phyloP scores from a whole-genome alignment of 495 filamentous ascomycete genomes.

The Hypoxylon fuscum region DNA sequence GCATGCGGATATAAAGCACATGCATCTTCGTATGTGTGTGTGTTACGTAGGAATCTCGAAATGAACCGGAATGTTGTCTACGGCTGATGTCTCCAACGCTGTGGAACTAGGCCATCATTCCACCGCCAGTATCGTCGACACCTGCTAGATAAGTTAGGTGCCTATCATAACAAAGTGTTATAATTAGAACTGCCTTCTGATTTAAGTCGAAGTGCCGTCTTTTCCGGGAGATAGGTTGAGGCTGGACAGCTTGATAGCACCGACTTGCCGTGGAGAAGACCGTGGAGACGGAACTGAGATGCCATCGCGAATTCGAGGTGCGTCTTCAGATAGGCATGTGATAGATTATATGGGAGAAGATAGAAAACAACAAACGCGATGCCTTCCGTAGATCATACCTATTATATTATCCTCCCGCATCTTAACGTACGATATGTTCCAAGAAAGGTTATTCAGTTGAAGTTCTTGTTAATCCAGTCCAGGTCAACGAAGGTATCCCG shows the following conservation, averaged over 20 bases:
- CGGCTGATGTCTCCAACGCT: constrained; percentile 30
- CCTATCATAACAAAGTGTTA: not conserved
- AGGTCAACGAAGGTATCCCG: constrained; percentile 7
- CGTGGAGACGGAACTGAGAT: constrained; percentile 11
- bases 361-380: constrained; percentile 2
- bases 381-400: constrained; percentile 30
- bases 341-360: constrained; percentile 9
- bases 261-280: no score
- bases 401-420: constrained; percentile 20
- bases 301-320: constrained; percentile 16
- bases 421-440: constrained; percentile 24
- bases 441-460: constrained; percentile 3
- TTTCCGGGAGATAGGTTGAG: constrained; percentile 15
- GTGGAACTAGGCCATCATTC: constrained; percentile 36
- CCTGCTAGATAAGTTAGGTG: constrained; percentile 33
- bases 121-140: constrained; percentile 5
- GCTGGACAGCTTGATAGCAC: constrained; percentile 6
- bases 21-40: constrained; percentile 10
- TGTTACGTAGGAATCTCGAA: constrained; percentile 16
- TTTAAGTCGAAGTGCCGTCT: constrained; percentile 33
- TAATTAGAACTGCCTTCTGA: constrained; percentile 17
- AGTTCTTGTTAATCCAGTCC: no score
- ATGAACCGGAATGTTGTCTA: constrained; percentile 38
- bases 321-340: constrained; percentile 21
- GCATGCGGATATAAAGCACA: constrained; percentile 26